Conservation (phyloP, 768 basidiomycete species). For the Boletus sensibilis region DNA sequence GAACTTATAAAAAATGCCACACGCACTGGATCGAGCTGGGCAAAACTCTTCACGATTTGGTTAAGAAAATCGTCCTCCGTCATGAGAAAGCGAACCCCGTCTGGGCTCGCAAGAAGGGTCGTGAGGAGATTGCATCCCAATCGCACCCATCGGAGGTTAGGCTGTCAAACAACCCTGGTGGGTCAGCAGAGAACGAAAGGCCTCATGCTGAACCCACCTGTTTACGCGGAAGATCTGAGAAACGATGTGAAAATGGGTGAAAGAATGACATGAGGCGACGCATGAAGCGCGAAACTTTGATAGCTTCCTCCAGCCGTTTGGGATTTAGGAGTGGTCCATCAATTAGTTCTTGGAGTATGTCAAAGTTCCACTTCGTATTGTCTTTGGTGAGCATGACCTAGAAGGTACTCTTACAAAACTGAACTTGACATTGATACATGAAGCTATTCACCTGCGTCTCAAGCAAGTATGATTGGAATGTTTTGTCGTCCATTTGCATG, state of each 20-base stretch:
- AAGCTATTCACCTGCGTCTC: slow-evolving; percentile 71
- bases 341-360: slow-evolving; percentile 81
- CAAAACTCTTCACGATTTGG: slow-evolving; percentile 84
- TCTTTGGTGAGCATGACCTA: slow-evolving; percentile 89
- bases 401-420: not conserved
- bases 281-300: slow-evolving; percentile 85
- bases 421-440: not conserved
- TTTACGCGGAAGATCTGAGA: slow-evolving; percentile 74
- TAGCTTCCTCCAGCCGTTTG: slow-evolving; percentile 91
- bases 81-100: slow-evolving; percentile 79
- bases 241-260: slow-evolving; percentile 85
- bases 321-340: slow-evolving; percentile 92
- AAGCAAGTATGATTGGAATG: slow-evolving; percentile 80
- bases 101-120: slow-evolving; percentile 78
- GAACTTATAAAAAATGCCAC: not conserved
- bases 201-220: slow-evolving; percentile 43
- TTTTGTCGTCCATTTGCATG: slow-evolving; percentile 93
- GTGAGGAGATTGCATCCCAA: slow-evolving; percentile 81
- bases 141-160: slow-evolving; percentile 80
- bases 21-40: slow-evolving; percentile 87
- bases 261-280: slow-evolving; percentile 92
- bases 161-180: slow-evolving; percentile 38
- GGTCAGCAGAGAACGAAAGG: slow-evolving; percentile 2
- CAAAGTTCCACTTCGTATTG: slow-evolving; percentile 89
- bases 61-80: slow-evolving; percentile 81